Base-by-base conservation (phyloP, 768 basidiomycete genomes). In the Mycena crocata region DNA sequence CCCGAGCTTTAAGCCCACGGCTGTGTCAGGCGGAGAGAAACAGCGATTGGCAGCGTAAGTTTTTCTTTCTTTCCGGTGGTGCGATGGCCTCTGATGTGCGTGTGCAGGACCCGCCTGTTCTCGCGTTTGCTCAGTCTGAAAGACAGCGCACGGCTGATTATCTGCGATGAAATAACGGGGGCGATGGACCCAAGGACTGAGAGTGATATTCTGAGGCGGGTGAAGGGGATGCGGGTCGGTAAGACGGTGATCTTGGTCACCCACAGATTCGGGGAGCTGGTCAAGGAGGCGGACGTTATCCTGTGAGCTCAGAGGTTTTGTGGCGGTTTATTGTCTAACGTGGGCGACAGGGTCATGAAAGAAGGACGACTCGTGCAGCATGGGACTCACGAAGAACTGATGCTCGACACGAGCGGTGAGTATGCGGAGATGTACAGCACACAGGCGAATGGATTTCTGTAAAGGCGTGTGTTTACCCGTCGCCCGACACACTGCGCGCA, bases 121-220 rank as follows among this genome's bases (percentile, higher is more conserved):
- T 17, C 84, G 85, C 10, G 79, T 79, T 10, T 86, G 85, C 62
- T 83, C 84, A 81, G 75, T 83, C 32, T 75, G 79, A 55, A 77
- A 75, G 34, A 81, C 77, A n/a, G 76, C 74, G 78, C 84, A 28
- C 82, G 79, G 31, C 82, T 89, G 14, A 76, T 89, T 21, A 81
- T 86, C 4, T 81, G 86, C 3, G 89, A 90, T 65, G 89, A 90
- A 71, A 87, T 89, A 0, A 88, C 82, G 40, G 87, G 87, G 0
- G 83, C 86, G 3, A 68, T 89, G 42, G 89, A 90, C 57, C 82
- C 90, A 12, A 75, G 84, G 46, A 84, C 81, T 0, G 90, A 91
- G 72, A 81, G 79, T 17, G 76, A 82, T 1, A 76, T 90, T 14
- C 81, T 88, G 57, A 68, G 79, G 19, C 75, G 76, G 13, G 73